These are phyloP conservation scores for Atalantia buxifolia DNA, from an alignment of 345 rosid genomes.

Conservation along the genomic window DNA sequence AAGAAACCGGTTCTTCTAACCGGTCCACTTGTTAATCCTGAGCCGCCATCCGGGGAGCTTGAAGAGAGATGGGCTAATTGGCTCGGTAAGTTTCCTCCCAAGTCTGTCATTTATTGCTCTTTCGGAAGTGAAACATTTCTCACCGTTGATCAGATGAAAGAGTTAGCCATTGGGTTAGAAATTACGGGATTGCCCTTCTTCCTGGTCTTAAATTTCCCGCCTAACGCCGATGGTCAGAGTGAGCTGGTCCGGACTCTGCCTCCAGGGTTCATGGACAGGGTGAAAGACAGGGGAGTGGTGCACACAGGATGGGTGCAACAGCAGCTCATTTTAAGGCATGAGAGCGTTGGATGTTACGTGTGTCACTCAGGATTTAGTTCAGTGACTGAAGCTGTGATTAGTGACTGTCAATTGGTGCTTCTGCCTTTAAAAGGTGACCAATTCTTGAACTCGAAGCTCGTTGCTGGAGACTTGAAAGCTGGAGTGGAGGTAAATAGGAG, in stretches of 20 bases:
- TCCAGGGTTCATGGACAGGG: conserved; percentile 25
- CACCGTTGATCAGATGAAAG: conserved; percentile 21
- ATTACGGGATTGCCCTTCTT: conserved; percentile 31
- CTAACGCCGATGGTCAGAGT: not conserved
- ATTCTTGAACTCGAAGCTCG: conserved; percentile 32
- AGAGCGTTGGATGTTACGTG: conserved; percentile 26
- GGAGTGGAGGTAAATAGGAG: conserved; percentile 31
- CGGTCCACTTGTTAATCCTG: conserved; percentile 29
- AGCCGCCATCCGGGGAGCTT: conserved; percentile 19
- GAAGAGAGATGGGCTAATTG: conserved; percentile 33
- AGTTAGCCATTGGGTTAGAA: conserved; percentile 29
- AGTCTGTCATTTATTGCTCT: conserved; percentile 14
- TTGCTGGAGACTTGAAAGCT: conserved; percentile 24
- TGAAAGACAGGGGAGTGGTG: conserved; percentile 20
- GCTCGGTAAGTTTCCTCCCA: conserved; percentile 22
- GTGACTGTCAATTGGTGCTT: conserved; percentile 33
- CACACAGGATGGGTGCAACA: conserved; percentile 40
- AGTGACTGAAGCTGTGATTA: conserved; percentile 27
- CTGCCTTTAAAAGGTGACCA: conserved; percentile 39
- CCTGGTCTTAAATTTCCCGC: conserved; percentile 29
- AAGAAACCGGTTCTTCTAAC: conserved; percentile 23
- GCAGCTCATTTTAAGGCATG: conserved; percentile 23
- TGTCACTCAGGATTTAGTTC: conserved; percentile 36
- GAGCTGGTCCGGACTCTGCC: conserved; percentile 21
- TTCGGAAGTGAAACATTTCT: conserved; percentile 37